Conservation (phyloP, 2,329 filamentous ascomycete species). For the Pseudocercospora fijiensis region DNA sequence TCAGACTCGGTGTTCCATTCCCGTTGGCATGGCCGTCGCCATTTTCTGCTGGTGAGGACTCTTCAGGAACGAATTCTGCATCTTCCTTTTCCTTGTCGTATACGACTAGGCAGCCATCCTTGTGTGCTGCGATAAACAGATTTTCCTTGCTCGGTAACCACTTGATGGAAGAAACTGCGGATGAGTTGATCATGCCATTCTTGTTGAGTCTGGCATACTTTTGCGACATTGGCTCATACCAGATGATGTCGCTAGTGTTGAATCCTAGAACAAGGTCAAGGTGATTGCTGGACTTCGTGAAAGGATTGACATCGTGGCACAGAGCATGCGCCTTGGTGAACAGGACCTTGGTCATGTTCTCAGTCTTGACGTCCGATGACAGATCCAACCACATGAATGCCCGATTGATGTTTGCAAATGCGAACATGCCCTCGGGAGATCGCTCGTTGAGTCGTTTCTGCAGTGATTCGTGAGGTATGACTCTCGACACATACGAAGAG, state of each 20-base stretch:
- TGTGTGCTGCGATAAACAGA: constrained; percentile 85
- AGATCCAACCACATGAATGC: constrained; percentile 96
- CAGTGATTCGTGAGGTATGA: constrained; percentile 82
- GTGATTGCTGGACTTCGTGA: constrained; percentile 76
- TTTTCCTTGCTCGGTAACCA: constrained; percentile 96
- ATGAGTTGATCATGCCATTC: constrained; percentile 86
- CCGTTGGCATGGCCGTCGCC: constrained; percentile 31
- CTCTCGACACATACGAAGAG: constrained; percentile 95
- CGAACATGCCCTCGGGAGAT: constrained; percentile 74
- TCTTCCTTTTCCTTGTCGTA: constrained; percentile 99
- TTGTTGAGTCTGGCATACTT: constrained; percentile 96
- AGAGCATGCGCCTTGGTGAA: constrained; percentile 96
- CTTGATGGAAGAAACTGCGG: constrained; percentile 79
- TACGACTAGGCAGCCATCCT: constrained; percentile 85
- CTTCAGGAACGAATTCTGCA: constrained; percentile 70
- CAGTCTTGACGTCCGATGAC: constrained; percentile 72
- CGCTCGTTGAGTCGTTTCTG: constrained; percentile 78
- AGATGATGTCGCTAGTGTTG: constrained; percentile 94
- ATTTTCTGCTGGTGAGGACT: constrained; percentile 32
- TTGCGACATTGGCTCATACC: constrained; percentile 96
- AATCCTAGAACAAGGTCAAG: constrained; percentile 94
- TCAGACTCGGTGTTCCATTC: constrained; percentile 26
- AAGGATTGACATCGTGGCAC: constrained; percentile 85
- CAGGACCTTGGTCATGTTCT: constrained; percentile 90
- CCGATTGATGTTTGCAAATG: constrained; percentile 92